Base-by-base conservation (phyloP, 2,329 filamentous ascomycete species). In the Juglanconis sp. region DNA sequence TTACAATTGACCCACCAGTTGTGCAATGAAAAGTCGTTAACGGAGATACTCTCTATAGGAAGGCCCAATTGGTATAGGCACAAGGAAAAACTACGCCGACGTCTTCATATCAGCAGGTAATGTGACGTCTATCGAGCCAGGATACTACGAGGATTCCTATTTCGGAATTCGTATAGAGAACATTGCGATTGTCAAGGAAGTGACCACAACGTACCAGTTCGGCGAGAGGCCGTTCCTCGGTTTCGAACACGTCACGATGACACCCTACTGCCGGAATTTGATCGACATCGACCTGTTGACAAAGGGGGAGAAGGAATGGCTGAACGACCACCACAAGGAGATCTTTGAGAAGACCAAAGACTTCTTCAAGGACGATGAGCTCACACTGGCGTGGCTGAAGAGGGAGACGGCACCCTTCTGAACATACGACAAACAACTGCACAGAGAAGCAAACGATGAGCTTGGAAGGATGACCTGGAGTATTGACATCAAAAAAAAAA, bases 141-240 rank as follows among this genome's bases (percentile, higher is more conserved):
- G 95, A 35, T 99, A 93, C 77, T 99, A 99, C 73, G 93, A 98
- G 74, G 95, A 99, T 68, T 94, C 92, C 52, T 87, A 87, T 44
- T 99, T 96, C 70, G 95, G 95, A 17, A 95, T 99, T 66, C 89
- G 95, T 17, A 97, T 97, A 69, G 95, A 99, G 76, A 99, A 99
- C 73, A 87, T 99, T 69, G 86, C 96, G 65, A 89, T 98, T 81
- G 92, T 96, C 35, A 89, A 85, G 66, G 92, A 97, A 72, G 88
- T 90, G n/a, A 81, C 93, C 74, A 96, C 94, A 4, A 87, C 88
- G 63, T 84, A 96, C 74, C 86, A 87, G 40, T 98, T 98, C 71
- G 94, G 93, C 24, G 94, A 96, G 68, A 96, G 96, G 77, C 89
- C 93, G 2, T 99, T 91, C 76, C 80, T 98, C 40, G 92, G 93